phyloP scores from a whole-genome alignment of 768 basidiomycete species.

The Dictyophora rubrovolvata region DNA sequence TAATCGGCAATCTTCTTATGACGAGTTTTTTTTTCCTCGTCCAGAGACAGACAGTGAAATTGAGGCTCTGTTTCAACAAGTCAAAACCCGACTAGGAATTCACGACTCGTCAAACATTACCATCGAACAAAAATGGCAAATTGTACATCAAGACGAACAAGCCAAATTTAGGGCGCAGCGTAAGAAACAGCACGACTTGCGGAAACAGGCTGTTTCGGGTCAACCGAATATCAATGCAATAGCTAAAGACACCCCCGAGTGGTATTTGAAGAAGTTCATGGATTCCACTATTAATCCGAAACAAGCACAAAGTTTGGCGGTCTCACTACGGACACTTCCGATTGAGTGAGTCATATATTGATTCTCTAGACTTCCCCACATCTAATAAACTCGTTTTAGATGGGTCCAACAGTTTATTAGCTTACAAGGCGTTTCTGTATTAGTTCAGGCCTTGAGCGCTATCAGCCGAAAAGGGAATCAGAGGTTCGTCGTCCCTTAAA shows the following conservation, averaged over 20 bases:
- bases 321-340: conserved; percentile 72
- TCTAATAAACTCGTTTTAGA: conserved; percentile 26
- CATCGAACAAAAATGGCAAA: conserved; percentile 84
- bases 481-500: conserved; percentile 35
- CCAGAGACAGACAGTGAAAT: conserved; percentile 72
- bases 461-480: conserved; percentile 59
- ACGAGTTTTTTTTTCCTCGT: conserved; percentile 65
- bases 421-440: conserved; percentile 74
- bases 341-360: conserved; percentile 43
- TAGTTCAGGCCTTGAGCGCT: conserved; percentile 68
- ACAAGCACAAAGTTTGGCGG: conserved; percentile 65
- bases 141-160: conserved; percentile 77
- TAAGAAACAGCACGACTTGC: conserved; percentile 50
- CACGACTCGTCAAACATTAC: conserved; percentile 44
- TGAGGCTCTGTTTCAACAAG: conserved; percentile 67
- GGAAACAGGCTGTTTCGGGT: conserved; percentile 49
- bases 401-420: conserved; percentile 74
- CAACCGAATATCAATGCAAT: conserved; percentile 34
- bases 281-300: conserved; percentile 76
- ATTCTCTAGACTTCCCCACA: background rate
- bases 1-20: conserved; percentile 22
- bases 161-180: conserved; percentile 69
- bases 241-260: conserved; percentile 72
- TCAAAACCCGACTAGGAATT: conserved; percentile 50
- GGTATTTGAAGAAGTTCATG: conserved; percentile 87